These are phyloP conservation scores for Colletotrichum caudatum DNA, from an alignment of 2,329 filamentous ascomycete genomes.

Conservation along the genomic window DNA sequence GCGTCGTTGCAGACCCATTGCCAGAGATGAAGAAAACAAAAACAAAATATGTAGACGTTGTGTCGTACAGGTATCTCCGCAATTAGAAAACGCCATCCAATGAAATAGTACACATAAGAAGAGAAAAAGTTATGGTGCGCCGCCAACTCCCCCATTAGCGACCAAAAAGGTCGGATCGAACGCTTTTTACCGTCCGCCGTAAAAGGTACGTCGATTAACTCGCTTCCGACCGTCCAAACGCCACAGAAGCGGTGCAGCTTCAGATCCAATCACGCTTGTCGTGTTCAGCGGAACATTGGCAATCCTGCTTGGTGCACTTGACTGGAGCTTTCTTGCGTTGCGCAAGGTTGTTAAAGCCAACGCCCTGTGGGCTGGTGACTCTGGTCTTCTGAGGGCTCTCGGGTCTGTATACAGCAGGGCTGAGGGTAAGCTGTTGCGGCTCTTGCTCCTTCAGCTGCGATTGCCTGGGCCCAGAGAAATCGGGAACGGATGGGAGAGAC, in stretches of 20 bases:
- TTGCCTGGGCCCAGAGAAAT: conserved; percentile 21
- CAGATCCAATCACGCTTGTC: conserved; percentile 51
- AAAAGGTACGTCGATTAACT: conserved; percentile 12
- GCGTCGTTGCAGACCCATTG: conserved; percentile 10
- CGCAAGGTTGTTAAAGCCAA: conserved; percentile 52
- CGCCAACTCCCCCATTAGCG: conserved; percentile 39
- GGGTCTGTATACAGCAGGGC: conserved; percentile 65
- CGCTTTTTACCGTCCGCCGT: conserved; percentile 39
- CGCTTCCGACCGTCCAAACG: conserved; percentile 43
- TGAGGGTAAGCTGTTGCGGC: conserved; percentile 57
- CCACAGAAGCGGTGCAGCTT: conserved; percentile 33
- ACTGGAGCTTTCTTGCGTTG: conserved; percentile 36
- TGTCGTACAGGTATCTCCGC: conserved; percentile 42
- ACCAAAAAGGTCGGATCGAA: conserved; percentile 20
- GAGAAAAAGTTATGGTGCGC: conserved; percentile 33
- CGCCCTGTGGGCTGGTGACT: conserved; percentile 58
- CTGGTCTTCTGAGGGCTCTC: conserved; percentile 51
- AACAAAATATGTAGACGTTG: conserved; percentile 41
- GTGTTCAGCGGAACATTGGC: conserved; percentile 39
- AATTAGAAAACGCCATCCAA: conserved; percentile 38
- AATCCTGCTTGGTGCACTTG: conserved; percentile 41
- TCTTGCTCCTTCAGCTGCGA: conserved; percentile 40
- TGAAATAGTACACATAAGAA: conserved; percentile 42
- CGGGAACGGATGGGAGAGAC: conserved; percentile 54
- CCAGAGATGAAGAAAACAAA: conserved; percentile 32